Conservation (phyloP, 1,284 basidiomycete genomes). For the Pseudozyma sp. region DNA sequence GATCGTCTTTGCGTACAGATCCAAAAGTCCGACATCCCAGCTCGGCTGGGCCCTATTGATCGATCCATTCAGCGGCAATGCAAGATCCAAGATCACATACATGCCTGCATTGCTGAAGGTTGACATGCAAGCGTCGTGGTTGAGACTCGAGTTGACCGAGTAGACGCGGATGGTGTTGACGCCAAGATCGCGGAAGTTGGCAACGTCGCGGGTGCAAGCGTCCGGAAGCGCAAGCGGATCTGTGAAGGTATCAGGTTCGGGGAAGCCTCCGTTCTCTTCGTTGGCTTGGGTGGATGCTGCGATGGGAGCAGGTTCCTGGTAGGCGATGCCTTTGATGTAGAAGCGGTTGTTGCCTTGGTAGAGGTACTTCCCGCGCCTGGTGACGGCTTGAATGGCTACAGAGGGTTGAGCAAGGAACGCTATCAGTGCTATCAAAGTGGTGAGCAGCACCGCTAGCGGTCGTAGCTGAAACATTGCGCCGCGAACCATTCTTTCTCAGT, state of each 20-base stretch:
- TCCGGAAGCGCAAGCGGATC: constrained; percentile 80
- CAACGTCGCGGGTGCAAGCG: constrained; percentile 82
- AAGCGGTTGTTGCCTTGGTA: constrained; percentile 80
- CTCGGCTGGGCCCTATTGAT: constrained; percentile 81
- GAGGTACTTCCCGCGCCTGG: constrained; percentile 79
- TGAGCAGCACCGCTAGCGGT: constrained; percentile 19
- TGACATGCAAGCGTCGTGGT: constrained; percentile 88
- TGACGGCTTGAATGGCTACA: constrained; percentile 26
- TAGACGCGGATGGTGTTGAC: constrained; percentile 77
- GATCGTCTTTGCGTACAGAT: constrained; percentile 83
- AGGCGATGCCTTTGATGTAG: constrained; percentile 90
- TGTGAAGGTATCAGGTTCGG: constrained; percentile 76
- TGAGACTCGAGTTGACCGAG: constrained; percentile 78
- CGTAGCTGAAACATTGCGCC: neutral
- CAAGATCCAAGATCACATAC: constrained; percentile 90
- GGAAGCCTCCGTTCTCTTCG: constrained; percentile 73
- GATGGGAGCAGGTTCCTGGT: constrained; percentile 82
- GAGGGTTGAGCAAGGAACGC: constrained; percentile 15
- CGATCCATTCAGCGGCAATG: constrained; percentile 85
- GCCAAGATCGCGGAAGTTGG: constrained; percentile 75
- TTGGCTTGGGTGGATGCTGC: constrained; percentile 72
- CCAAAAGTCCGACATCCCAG: constrained; percentile 85
- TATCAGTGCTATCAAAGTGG: constrained; percentile 9
- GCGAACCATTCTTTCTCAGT: constrained; percentile 17
- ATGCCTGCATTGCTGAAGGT: constrained; percentile 82